phyloP scores from a whole-genome alignment of 345 rosid genomes.

The Melaleuca quinquenervia region DNA sequence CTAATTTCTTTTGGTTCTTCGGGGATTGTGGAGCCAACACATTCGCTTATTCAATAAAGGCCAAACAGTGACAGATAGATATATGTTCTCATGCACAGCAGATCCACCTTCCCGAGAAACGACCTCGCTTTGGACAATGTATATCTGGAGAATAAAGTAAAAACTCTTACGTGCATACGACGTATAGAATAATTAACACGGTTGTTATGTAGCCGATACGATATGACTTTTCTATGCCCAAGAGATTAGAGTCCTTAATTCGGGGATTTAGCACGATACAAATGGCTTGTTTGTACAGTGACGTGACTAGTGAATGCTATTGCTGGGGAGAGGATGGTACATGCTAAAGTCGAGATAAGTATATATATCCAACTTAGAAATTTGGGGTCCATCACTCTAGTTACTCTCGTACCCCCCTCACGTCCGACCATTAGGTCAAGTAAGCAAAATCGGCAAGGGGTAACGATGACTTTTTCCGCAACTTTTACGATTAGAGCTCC shows the following conservation, averaged over 20 bases:
- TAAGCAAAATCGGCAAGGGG: neutral
- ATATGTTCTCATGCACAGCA: too few relatives aligned
- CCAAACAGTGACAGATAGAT: neutral
- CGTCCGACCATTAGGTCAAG: neutral
- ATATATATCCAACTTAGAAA: neutral
- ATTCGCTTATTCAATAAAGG: neutral
- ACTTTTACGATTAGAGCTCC: neutral
- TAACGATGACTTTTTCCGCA: neutral
- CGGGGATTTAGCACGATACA: neutral
- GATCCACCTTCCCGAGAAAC: neutral
- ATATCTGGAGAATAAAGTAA: neutral
- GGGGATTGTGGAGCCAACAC: neutral
- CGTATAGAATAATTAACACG: neutral
- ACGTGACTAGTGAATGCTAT: neutral
- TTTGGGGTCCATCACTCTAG: neutral
- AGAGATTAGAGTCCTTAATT: neutral
- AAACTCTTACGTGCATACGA: accelerated
- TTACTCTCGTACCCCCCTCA: neutral
- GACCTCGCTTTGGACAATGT: accelerated
- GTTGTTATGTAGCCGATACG: neutral
- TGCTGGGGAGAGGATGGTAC: neutral
- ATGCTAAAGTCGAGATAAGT: neutral
- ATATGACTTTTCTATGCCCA: neutral
- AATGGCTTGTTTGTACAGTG: neutral
- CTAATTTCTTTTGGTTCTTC: neutral